phyloP scores from a whole-genome alignment of 164 flowering plant genomes.

The Chloranthus sessilifolius region DNA sequence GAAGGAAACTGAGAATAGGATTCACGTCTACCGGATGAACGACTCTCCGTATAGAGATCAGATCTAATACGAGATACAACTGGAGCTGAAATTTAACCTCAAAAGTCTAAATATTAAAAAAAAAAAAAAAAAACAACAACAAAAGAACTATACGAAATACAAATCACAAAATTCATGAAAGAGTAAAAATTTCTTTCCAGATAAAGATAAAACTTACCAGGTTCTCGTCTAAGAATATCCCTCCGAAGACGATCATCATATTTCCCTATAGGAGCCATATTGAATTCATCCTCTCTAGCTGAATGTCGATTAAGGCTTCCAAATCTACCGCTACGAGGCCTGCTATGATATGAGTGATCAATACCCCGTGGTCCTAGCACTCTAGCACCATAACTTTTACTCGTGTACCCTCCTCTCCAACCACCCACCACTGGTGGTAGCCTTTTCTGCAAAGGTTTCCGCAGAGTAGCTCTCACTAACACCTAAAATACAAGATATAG shows the following conservation, averaged over 20 bases:
- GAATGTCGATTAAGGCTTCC: conserved; percentile 9
- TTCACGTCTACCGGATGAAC: conserved; percentile 15
- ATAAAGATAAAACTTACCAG: conserved; percentile 17
- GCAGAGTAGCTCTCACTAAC: conserved; percentile 21
- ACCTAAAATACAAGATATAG: conserved; percentile 13
- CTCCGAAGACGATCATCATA: conserved; percentile 14
- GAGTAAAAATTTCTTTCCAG: background rate
- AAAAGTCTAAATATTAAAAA: conserved; percentile 2
- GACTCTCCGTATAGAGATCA: conserved; percentile 16
- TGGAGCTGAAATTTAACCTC: conserved; percentile 13
- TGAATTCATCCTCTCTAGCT: conserved; percentile 12
- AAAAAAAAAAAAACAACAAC: background rate
- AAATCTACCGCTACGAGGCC: conserved; percentile 10
- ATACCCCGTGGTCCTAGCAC: conserved; percentile 5
- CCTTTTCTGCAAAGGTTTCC: conserved; percentile 23
- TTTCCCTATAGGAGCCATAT: conserved; percentile 14
- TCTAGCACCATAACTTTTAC: conserved; percentile 10
- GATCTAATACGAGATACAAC: conserved; percentile 9
- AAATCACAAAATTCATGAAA: background rate
- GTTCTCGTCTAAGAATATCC: conserved; percentile 7
- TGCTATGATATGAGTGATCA: conserved; percentile 12
- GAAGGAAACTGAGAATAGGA: conserved; percentile 14
- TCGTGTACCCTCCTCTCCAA: conserved; percentile 18
- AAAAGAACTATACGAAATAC: background rate
- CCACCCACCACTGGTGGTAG: conserved; percentile 13